Evolutionary conservation across 768 basidiomycete genomes (phyloP).

Genomic region (Tubosaeta sp.): DNA sequence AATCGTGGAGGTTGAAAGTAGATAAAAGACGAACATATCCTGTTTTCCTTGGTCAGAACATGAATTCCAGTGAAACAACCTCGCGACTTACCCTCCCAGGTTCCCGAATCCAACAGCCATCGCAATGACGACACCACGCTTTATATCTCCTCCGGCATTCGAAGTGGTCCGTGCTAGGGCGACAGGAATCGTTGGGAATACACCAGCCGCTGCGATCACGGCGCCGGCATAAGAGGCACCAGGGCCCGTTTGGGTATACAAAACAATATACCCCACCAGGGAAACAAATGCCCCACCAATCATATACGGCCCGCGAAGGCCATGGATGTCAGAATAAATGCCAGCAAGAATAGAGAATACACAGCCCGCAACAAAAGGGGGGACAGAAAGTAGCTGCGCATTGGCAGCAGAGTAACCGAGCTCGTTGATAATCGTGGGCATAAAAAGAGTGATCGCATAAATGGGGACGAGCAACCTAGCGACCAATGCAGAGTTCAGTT

Average conservation of each 20-base stretch:
- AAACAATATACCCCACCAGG: constrained; percentile 48
- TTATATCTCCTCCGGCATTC: constrained; percentile 53
- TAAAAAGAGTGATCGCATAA: constrained; percentile 48
- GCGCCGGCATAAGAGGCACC: constrained; percentile 41
- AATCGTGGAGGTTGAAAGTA: constrained; percentile 37
- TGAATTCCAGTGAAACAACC: constrained; percentile 8
- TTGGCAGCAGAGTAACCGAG: constrained; percentile 49
- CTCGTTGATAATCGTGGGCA: constrained; percentile 47
- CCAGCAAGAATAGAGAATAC: constrained; percentile 40
- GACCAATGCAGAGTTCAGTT: constrained; percentile 1
- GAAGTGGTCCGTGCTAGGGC: constrained; percentile 51
- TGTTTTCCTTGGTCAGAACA: constrained; percentile 13
- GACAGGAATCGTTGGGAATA: constrained; percentile 47
- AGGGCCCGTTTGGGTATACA: constrained; percentile 34
- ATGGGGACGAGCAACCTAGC: constrained; percentile 41
- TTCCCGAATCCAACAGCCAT: constrained; percentile 54
- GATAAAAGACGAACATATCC: constrained; percentile 41
- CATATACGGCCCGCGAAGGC: constrained; percentile 48
- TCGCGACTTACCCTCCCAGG: constrained; percentile 41
- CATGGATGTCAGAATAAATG: constrained; percentile 38
- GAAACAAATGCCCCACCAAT: constrained; percentile 39
- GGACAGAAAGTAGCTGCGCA: constrained; percentile 48
- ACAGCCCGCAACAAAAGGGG: constrained; percentile 47
- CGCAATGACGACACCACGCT: constrained; percentile 48
- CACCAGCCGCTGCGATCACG: constrained; percentile 48